Evolutionary conservation across 2,329 filamentous ascomycete genomes (phyloP), one percentile per base, ranked within the genome.

Genomic region (Trichoderma koningiopsis): DNA sequence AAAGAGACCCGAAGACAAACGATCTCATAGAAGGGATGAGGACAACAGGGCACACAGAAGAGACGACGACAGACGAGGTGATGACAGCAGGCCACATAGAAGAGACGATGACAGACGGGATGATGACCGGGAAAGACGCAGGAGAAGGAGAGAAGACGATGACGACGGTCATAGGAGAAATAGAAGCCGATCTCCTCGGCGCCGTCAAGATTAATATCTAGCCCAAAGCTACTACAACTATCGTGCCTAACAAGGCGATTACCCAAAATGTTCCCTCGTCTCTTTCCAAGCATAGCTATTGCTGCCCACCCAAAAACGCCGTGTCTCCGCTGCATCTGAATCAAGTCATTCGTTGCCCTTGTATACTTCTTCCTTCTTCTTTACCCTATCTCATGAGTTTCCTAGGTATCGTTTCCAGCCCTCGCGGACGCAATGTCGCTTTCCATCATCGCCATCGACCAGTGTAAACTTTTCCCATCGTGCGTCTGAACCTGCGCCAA

Each of bases 381-480:
- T 10, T 53, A 35, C 43, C 31, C 22, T 27, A 27, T 27, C 24
- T 76, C 69, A 82, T 53, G 78, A 77, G 68, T 79, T 81, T 7
- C 82, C 82, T 64, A 94, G 81, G 81, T 94, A 96, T 74, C 89
- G 86, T 79, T 93, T 95, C 93, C 93, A 96, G 2, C 92, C 92
- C 75, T 94, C 90, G 72, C 92, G 85, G 35, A 88, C 81, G 71
- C 92, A 88, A 63, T 87, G 83, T 56, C 89, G 85, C 72, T 87
- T 88, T 11, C 92, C 92, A 71, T 92, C 89, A 27, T 90, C 86
- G 16, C 86, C 87, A 68, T 91, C 86, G n/a, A 85, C 85, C 63
- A 96, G 83, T 24, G 90, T 83, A 75, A 97, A 97, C 71, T 91
- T 94, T 82, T 97, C 94, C 93, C 94, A 97, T 62, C 92, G 86